Evolutionary conservation across 106 monocot genomes (phyloP).

Genomic region (Gastrodia elata): DNA sequence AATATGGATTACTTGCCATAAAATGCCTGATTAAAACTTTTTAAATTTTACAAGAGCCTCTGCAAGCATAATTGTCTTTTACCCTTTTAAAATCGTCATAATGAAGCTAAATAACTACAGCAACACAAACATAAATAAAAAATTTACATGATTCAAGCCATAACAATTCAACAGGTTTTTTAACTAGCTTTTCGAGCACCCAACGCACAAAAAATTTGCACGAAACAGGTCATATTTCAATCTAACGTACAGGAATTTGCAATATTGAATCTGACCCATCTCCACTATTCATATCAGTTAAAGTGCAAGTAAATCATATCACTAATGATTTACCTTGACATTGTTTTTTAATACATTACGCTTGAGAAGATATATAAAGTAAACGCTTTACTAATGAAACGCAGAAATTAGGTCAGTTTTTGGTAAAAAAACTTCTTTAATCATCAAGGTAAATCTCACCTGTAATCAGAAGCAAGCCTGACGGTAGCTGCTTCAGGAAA

Average conservation of each 20-base stretch:
- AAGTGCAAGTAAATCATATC: neutral
- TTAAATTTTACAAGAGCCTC: too few species aligned
- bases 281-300: neutral
- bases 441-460: slow-evolving; percentile 2
- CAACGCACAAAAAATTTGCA: too few species aligned
- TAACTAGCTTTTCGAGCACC: too few species aligned
- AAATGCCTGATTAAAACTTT: too few species aligned
- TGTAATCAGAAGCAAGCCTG: slow-evolving; percentile 19
- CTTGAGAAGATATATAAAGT: neutral
- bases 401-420: neutral
- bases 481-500: slow-evolving; percentile 24
- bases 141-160: too few species aligned
- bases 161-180: too few species aligned
- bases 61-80: neutral
- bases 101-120: neutral
- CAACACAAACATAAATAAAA: neutral
- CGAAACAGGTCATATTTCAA: neutral
- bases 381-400: neutral
- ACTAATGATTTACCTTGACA: neutral
- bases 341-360: neutral
- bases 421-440: neutral
- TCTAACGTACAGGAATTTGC: neutral
- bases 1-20: too few species aligned
- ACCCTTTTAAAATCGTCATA: neutral
- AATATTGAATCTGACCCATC: neutral